Conservation (phyloP, 2,329 filamentous ascomycete genomes). For the Thelonectria olida region DNA sequence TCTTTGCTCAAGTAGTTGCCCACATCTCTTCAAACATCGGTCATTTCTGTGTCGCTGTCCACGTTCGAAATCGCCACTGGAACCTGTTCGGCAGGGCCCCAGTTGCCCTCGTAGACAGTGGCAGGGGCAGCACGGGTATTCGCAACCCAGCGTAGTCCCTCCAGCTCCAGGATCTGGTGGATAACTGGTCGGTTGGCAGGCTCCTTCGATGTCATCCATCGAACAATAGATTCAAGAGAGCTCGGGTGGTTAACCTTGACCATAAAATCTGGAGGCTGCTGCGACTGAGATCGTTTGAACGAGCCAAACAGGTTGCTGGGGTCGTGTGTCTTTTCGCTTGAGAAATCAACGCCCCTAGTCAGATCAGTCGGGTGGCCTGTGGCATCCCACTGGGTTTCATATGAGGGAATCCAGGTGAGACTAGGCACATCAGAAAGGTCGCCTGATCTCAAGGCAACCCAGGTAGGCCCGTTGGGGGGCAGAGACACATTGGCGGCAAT, state of each 20-base stretch:
- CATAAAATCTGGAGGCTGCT: conserved; percentile 87
- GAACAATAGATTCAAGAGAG: conserved; percentile 84
- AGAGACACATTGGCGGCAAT: conserved; percentile 93
- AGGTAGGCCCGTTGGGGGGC: conserved; percentile 90
- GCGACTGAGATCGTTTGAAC: conserved; percentile 59
- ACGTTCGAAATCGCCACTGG: conserved; percentile 45
- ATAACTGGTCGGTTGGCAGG: conserved; percentile 78
- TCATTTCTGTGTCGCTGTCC: conserved; percentile 67
- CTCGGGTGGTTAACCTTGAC: conserved; percentile 74
- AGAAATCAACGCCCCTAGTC: conserved; percentile 47
- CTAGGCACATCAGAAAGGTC: conserved; percentile 90
- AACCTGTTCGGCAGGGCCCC: conserved; percentile 77
- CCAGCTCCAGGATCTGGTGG: conserved; percentile 75
- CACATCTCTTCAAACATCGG: conserved; percentile 57
- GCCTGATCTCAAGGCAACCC: conserved; percentile 88
- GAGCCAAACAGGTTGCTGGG: conserved; percentile 53
- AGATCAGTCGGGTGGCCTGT: conserved; percentile 60
- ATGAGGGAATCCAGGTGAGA: conserved; percentile 82
- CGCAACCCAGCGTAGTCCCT: conserved; percentile 83
- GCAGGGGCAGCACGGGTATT: conserved; percentile 82
- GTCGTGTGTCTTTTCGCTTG: conserved; percentile 44
- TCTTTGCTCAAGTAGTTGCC: background rate
- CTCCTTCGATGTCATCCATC: conserved; percentile 85
- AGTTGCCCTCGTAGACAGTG: conserved; percentile 96
- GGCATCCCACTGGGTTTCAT: conserved; percentile 76